Percentiles rank a stretch among this genome's conserved stretches.
Evolutionary conservation across 2,329 filamentous ascomycete genomes (phyloP).

Genomic region (Dryadomyces quercivorus): DNA sequence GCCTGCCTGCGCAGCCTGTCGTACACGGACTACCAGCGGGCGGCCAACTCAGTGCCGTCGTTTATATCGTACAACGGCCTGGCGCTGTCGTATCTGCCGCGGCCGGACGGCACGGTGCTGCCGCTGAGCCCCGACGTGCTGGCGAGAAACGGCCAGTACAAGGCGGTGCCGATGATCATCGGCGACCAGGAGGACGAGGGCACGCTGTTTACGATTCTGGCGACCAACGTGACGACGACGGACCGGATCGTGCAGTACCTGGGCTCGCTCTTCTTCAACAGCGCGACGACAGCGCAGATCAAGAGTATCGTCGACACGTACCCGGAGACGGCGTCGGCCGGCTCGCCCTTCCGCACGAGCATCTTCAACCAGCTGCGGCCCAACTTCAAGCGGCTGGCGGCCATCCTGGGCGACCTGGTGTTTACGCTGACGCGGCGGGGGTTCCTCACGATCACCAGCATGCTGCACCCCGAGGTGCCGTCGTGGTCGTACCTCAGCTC

Average conservation of each 20-base stretch:
- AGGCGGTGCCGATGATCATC: slow-evolving; percentile 40
- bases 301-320: slow-evolving; percentile 50
- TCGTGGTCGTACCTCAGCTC: slow-evolving; percentile 65
- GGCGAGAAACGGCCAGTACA: slow-evolving; percentile 32
- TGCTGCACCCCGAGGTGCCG: slow-evolving; percentile 43
- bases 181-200: slow-evolving; percentile 75
- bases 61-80: slow-evolving; percentile 56
- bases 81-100: slow-evolving; percentile 60
- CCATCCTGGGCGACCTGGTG: slow-evolving; percentile 61
- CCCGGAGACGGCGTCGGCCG: slow-evolving; percentile 37
- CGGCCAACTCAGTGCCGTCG: slow-evolving; percentile 58
- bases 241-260: slow-evolving; percentile 53
- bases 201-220: slow-evolving; percentile 60
- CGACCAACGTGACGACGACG: slow-evolving; percentile 51
- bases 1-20: slow-evolving; percentile 51
- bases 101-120: slow-evolving; percentile 55
- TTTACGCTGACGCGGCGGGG: slow-evolving; percentile 61
- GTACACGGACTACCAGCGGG: slow-evolving; percentile 49
- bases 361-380: slow-evolving; percentile 59
- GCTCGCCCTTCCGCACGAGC: slow-evolving; percentile 61
- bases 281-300: slow-evolving; percentile 38
- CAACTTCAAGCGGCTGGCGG: slow-evolving; percentile 64
- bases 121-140: slow-evolving; percentile 51
- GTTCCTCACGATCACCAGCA: slow-evolving; percentile 38
- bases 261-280: slow-evolving; percentile 43